Conservation (phyloP, 306 rosid species). For the Oxytropis ochrocephala region DNA sequence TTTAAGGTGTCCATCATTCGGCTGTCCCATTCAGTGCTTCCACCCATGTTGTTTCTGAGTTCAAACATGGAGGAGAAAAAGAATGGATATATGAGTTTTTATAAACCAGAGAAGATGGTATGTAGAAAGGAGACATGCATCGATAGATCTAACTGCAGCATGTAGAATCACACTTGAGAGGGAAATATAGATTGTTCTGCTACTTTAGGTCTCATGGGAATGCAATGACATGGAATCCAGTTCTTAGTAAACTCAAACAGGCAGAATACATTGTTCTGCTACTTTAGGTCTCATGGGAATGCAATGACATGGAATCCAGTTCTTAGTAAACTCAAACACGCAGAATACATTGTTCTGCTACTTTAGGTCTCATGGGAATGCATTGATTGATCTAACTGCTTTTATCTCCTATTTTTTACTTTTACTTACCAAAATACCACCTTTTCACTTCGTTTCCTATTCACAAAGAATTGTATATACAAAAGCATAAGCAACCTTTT, state of each 20-base stretch:
- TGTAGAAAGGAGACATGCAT: constrained; percentile 1
- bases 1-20: constrained; percentile 88
- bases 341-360: background rate
- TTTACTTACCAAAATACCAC: background rate
- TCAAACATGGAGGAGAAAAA: constrained; percentile 1
- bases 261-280: background rate
- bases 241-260: background rate
- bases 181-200: background rate
- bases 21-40: constrained; percentile 77
- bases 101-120: background rate
- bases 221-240: background rate
- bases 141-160: constrained; percentile 14
- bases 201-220: background rate
- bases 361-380: background rate
- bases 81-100: background rate
- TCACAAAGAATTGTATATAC: background rate
- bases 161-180: background rate
- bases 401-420: background rate
- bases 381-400: background rate
- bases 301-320: background rate
- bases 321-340: background rate
- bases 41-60: constrained; percentile 79
- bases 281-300: background rate
- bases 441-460: background rate
- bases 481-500: background rate